Base-by-base conservation (phyloP, 78 protist species). In the Pelomyxa schiedti region DNA sequence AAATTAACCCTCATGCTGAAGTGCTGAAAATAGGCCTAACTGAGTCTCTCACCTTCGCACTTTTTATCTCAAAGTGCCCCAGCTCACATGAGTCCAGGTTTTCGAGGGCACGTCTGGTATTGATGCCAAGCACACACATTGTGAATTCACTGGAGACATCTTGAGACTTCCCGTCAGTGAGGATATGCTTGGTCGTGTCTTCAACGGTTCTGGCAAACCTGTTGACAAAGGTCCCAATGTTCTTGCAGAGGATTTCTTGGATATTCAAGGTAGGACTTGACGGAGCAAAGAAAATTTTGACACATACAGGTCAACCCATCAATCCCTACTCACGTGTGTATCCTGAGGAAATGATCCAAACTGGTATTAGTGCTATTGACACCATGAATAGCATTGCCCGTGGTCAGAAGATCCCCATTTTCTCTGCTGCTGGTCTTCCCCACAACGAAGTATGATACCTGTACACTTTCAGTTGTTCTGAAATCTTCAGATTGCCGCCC, bases 391-490 rank as follows among this genome's bases (percentile, higher is more conserved):
- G 95, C 9, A 90, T 98, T 28, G 99, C 99, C 74, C 89, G 99
- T 38, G 99, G 99, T 28, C 99, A 98, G 86, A 98, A 98, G 98
- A 98, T 98, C 71, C 99, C 99, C 29, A 83, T 98, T 69, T 98
- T 98, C 98, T 93, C 99, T 8, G 99, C 96, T 37, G 94, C 98
- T 35, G 99, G 99, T 83, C 87, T 97, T 32, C 99, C 99, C 36
- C 99, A 97, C 90, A 93, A 97, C 83, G 95, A 74, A n/a, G n/a
- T n/a, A n/a, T n/a, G n/a, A n/a, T n/a, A n/a, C n/a, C n/a, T n/a
- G n/a, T n/a, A n/a, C n/a, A n/a, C n/a, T n/a, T n/a, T n/a, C n/a
- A n/a, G n/a, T n/a, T n/a, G n/a, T n/a, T n/a, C n/a, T n/a, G n/a
- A n/a, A n/a, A n/a, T n/a, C n/a, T n/a, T n/a, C n/a, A n/a, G 38